Percentiles rank a stretch among this genome's conserved stretches.
Evolutionary conservation across 2,329 filamentous ascomycete species (phyloP).

Genomic region (Pyrenophora graminea): DNA sequence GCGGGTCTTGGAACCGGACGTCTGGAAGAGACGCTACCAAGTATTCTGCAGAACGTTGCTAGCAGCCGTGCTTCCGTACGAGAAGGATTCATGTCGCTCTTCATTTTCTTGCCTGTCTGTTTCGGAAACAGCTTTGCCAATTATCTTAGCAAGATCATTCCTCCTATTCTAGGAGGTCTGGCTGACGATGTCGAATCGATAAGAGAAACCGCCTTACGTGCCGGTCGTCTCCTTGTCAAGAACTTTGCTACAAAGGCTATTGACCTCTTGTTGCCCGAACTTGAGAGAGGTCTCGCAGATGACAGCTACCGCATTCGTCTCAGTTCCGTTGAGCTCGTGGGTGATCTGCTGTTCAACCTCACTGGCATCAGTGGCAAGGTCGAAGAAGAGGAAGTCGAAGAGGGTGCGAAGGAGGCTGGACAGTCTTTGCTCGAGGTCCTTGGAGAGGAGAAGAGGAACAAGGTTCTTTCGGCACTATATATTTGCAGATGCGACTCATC

Average conservation of each 20-base stretch:
- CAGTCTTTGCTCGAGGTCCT: conserved; percentile 92
- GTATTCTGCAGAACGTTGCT: conserved; percentile 92
- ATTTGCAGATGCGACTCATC: conserved; percentile 98
- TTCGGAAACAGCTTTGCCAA: conserved; percentile 98
- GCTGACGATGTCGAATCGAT: conserved; percentile 97
- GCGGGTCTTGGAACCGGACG: conserved; percentile 90
- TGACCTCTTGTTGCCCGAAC: conserved; percentile 88
- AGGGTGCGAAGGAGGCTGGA: conserved; percentile 81
- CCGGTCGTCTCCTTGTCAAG: conserved; percentile 92
- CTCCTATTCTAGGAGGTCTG: conserved; percentile 88
- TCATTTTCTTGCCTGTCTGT: conserved; percentile 98
- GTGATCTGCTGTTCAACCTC: conserved; percentile 95
- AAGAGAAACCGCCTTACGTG: conserved; percentile 91
- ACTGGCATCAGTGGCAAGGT: conserved; percentile 85
- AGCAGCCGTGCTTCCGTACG: conserved; percentile 88
- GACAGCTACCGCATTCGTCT: conserved; percentile 97
- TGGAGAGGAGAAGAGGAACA: conserved; percentile 94
- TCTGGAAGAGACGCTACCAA: conserved; percentile 92
- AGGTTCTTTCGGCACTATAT: conserved; percentile 94
- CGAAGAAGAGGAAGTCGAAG: conserved; percentile 78
- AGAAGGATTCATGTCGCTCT: conserved; percentile 99
- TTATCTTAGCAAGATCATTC: conserved; percentile 94
- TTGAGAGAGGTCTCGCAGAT: conserved; percentile 95
- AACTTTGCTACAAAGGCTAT: conserved; percentile 96
- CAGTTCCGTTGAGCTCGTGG: conserved; percentile 96